Percentiles rank a stretch among this genome's conserved stretches.
These are phyloP conservation scores for Nemophila menziesii DNA, from an alignment of 257 asterid species.

Conservation along the genomic window DNA sequence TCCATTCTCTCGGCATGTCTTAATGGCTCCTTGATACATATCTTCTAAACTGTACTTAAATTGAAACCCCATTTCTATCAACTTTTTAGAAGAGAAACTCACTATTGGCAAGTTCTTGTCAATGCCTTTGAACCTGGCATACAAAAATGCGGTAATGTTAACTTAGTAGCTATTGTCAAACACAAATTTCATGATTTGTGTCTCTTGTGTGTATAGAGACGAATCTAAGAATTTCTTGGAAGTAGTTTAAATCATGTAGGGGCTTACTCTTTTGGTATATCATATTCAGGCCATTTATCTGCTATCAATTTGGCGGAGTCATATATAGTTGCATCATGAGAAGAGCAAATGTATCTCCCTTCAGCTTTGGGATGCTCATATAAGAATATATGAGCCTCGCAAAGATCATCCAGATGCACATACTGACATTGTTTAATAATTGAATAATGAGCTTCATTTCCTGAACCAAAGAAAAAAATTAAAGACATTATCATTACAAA, in stretches of 20 bases:
- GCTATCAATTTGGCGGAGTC: constrained; percentile 48
- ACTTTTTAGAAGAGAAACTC: constrained; percentile 66
- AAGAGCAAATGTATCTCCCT: constrained; percentile 86
- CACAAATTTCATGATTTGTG: background rate
- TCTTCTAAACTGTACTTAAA: constrained; percentile 72
- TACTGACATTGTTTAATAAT: constrained; percentile 76
- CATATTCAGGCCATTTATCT: constrained; percentile 81
- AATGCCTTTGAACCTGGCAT: constrained; percentile 68
- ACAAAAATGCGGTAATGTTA: constrained; percentile 2
- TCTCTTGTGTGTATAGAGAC: no score
- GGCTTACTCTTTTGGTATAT: constrained; percentile 61
- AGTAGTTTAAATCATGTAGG: background rate
- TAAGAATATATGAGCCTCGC: constrained; percentile 82
- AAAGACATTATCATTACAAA: no score
- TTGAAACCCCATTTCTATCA: constrained; percentile 50
- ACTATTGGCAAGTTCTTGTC: constrained; percentile 55
- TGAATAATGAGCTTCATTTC: constrained; percentile 73
- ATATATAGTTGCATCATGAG: constrained; percentile 65
- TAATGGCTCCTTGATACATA: constrained; percentile 73
- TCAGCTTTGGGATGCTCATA: constrained; percentile 64
- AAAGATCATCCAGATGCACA: constrained; percentile 79
- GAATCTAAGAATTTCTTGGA: no score
- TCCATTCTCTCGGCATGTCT: constrained; percentile 61
- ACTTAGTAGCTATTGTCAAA: background rate
- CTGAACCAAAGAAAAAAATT: constrained; percentile 27